Conservation (phyloP, 495 filamentous ascomycete species). For the Friedmanniomyces simplex region DNA sequence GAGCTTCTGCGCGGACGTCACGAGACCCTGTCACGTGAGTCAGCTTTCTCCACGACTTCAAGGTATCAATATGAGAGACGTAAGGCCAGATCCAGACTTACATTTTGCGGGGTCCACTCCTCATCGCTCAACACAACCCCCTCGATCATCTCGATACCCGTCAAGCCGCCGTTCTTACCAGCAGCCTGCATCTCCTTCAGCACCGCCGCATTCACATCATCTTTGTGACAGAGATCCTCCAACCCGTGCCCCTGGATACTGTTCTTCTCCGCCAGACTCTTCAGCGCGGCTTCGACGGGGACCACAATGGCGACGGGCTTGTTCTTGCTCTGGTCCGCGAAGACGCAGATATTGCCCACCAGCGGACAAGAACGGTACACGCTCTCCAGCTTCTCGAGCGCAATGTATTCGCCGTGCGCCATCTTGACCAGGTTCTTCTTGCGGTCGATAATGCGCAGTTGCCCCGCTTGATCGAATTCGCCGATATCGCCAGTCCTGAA, state of each 20-base stretch:
- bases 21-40: conserved; percentile 40
- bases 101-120: conserved; percentile 95
- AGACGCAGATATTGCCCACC: conserved; percentile 91
- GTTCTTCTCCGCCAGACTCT: conserved; percentile 67
- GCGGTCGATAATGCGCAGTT: conserved; percentile 83
- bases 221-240: conserved; percentile 72
- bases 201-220: conserved; percentile 69
- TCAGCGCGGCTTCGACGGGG: conserved; percentile 71
- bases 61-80: neutral
- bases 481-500: conserved; percentile 95
- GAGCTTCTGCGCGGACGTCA: conserved; percentile 68
- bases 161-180: conserved; percentile 66
- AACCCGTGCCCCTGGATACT: conserved; percentile 58
- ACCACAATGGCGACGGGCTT: conserved; percentile 94
- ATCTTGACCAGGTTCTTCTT: conserved; percentile 99
- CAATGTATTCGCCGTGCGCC: conserved; percentile 92
- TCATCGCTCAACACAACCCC: conserved; percentile 89
- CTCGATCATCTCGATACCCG: conserved; percentile 81
- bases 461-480: conserved; percentile 72
- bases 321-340: conserved; percentile 66
- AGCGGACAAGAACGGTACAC: conserved; percentile 78
- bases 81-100: conserved; percentile 40
- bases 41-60: neutral
- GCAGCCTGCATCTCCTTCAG: conserved; percentile 68
- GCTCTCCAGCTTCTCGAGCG: conserved; percentile 96